Conservation (phyloP, 441 rosid genomes). For the Mallotus repandus region DNA sequence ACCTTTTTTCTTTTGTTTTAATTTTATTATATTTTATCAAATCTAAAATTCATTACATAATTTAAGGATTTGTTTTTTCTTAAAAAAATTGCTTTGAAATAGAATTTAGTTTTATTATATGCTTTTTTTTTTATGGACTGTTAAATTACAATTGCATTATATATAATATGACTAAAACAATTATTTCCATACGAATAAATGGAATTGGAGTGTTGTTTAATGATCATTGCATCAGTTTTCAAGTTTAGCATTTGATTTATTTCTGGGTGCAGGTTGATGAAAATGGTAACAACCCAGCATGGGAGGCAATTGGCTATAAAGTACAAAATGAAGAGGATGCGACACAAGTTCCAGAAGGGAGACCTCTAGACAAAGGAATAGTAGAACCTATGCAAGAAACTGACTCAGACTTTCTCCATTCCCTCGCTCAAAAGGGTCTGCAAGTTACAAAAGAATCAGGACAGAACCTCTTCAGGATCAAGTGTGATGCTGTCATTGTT, state of each 20-base stretch:
- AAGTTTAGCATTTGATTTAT: background rate
- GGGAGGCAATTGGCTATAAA: slow-evolving; percentile 71
- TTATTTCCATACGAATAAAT: too few species aligned
- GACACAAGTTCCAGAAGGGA: slow-evolving; percentile 27
- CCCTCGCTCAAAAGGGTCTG: slow-evolving; percentile 63
- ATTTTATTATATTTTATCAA: too few species aligned
- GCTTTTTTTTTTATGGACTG: too few species aligned
- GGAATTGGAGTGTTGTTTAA: too few species aligned
- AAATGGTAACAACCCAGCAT: slow-evolving; percentile 58
- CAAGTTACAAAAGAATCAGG: slow-evolving; percentile 30
- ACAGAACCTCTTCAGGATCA: slow-evolving; percentile 39
- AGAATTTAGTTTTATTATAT: too few species aligned
- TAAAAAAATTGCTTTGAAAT: too few species aligned
- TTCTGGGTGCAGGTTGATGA: slow-evolving; percentile 45
- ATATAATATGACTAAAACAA: too few species aligned
- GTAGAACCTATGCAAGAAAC: slow-evolving; percentile 56
- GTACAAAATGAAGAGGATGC: slow-evolving; percentile 27
- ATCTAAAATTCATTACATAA: too few species aligned
- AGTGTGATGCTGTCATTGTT: slow-evolving; percentile 71
- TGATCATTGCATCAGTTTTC: too few species aligned
- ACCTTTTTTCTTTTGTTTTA: too few species aligned
- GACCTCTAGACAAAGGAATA: slow-evolving; percentile 73
- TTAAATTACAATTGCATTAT: too few species aligned
- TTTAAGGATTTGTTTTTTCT: too few species aligned
- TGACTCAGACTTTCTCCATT: slow-evolving; percentile 43